A percentile compares a stretch with the other conserved stretches of the same genome.
phyloP scores from a whole-genome alignment of 495 filamentous ascomycete genomes.

The Massariosphaeria phaeospora region DNA sequence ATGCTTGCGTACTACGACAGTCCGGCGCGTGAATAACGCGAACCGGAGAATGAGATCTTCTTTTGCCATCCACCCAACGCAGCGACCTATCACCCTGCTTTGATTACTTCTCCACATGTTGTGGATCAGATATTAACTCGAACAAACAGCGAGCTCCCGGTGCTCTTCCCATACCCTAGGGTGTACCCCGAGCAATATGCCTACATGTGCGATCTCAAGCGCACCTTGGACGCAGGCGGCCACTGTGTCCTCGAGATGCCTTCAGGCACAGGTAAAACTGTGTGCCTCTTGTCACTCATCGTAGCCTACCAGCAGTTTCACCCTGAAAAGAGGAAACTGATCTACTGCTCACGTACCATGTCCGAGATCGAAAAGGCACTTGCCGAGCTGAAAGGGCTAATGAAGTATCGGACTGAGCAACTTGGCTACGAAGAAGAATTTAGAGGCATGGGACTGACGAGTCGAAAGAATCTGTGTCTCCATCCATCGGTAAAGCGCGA shows the following conservation, averaged over 20 bases:
- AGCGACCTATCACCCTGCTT: too few species aligned
- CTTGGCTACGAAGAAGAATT: constrained; percentile 90
- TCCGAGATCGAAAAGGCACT: constrained; percentile 95
- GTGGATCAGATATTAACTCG: too few species aligned
- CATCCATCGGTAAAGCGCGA: constrained; percentile 93
- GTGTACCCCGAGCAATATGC: constrained; percentile 99
- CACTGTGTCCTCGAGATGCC: constrained; percentile 99
- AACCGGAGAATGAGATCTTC: too few species aligned
- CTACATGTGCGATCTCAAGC: constrained; percentile 98
- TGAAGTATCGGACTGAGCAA: constrained; percentile 87
- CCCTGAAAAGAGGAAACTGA: constrained; percentile 86
- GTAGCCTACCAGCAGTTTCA: constrained; percentile 92
- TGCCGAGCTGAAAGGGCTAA: constrained; percentile 82
- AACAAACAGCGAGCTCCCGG: constrained; percentile 83
- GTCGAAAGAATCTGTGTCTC: constrained; percentile 94
- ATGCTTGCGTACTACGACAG: too few species aligned
- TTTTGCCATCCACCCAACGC: too few species aligned
- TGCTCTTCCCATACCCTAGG: constrained; percentile 94
- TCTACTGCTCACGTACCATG: constrained; percentile 98
- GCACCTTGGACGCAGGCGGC: constrained; percentile 87
- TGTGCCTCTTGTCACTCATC: constrained; percentile 91
- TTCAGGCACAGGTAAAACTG: constrained; percentile 98
- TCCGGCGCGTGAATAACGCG: too few species aligned
- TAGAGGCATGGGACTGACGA: constrained; percentile 82
- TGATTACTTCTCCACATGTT: too few species aligned